A percentile compares a stretch with the other conserved stretches of the same genome.
These are phyloP conservation scores for Amylocarpus encephaloides DNA, from an alignment of 2,329 filamentous ascomycete genomes.

Conservation along the genomic window DNA sequence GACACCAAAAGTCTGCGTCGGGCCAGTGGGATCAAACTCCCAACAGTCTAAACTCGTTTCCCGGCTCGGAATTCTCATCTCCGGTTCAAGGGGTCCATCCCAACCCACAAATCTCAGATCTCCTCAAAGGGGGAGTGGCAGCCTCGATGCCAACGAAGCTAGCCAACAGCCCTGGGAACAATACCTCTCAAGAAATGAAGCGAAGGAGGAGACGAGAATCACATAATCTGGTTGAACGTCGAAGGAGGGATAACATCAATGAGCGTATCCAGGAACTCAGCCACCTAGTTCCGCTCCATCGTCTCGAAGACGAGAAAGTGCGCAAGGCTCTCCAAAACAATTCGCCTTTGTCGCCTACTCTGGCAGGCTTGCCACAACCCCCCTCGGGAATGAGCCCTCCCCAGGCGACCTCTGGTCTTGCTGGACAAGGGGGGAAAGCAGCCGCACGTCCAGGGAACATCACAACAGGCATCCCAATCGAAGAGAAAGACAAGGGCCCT, in stretches of 20 bases:
- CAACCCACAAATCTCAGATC: conserved; percentile 76
- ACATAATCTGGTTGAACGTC: conserved; percentile 92
- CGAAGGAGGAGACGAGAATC: conserved; percentile 85
- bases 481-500: conserved; percentile 97
- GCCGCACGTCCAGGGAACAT: conserved; percentile 69
- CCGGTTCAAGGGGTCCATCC: conserved; percentile 61
- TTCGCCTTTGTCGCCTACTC: conserved; percentile 77
- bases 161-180: conserved; percentile 22
- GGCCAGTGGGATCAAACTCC: conserved; percentile 87
- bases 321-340: conserved; percentile 92
- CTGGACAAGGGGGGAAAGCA: conserved; percentile 75
- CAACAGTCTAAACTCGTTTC: conserved; percentile 75
- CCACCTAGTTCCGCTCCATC: conserved; percentile 83
- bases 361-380: conserved; percentile 53
- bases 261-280: conserved; percentile 96
- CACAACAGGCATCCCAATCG: conserved; percentile 83
- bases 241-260: conserved; percentile 95
- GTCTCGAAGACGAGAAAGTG: conserved; percentile 94
- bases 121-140: conserved; percentile 66
- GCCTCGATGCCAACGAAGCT: conserved; percentile 82
- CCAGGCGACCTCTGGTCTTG: conserved; percentile 81
- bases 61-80: conserved; percentile 83
- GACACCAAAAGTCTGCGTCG: conserved; percentile 78
- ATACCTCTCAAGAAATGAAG: conserved; percentile 89
- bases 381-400: conserved; percentile 55